A percentile compares a stretch with the other conserved stretches of the same genome.
These are phyloP conservation scores for Daedaleopsis sinensis DNA, from an alignment of 768 basidiomycete genomes.

Conservation along the genomic window DNA sequence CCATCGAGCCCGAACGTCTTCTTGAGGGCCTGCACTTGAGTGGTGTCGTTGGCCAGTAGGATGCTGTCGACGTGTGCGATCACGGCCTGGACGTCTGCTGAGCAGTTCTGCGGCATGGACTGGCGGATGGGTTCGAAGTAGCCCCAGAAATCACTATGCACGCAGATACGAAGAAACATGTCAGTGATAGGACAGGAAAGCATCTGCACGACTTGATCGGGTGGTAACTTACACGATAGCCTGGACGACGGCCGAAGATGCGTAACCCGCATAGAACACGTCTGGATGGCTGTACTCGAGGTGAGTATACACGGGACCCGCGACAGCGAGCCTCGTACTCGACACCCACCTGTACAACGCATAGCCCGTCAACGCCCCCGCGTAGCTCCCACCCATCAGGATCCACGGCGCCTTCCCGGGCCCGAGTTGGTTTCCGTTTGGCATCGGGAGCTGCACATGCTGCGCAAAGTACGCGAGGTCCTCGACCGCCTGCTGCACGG, in stretches of 20 bases:
- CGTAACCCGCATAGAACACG: conserved; percentile 61
- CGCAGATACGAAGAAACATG: too few relatives aligned
- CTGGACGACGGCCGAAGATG: conserved; percentile 63
- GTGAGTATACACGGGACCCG: not conserved
- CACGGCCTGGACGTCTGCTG: conserved; percentile 64
- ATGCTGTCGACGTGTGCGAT: conserved; percentile 59
- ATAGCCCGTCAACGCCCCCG: conserved; percentile 52
- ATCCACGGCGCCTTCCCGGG: conserved; percentile 49
- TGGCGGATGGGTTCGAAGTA: conserved; percentile 71
- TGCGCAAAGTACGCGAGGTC: conserved; percentile 70
- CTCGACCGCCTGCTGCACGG: conserved; percentile 71
- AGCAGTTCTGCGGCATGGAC: conserved; percentile 70
- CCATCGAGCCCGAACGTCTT: conserved; percentile 55
- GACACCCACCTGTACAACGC: conserved; percentile 61
- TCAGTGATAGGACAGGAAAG: not conserved
- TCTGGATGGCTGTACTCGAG: conserved; percentile 47
- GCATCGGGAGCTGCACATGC: conserved; percentile 67
- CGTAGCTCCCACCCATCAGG: conserved; percentile 41
- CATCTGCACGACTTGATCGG: too few relatives aligned
- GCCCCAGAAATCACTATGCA: conserved; percentile 51
- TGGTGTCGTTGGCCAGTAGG: conserved; percentile 43
- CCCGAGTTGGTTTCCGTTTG: conserved; percentile 57
- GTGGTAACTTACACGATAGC: conserved; percentile 40
- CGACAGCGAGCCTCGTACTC: not conserved
- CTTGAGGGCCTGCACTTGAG: conserved; percentile 55